Evolutionary conservation across 352 stramenopile species (phyloP), one percentile per base, ranked within the genome.

Genomic region (Pythium pyrilobum): DNA sequence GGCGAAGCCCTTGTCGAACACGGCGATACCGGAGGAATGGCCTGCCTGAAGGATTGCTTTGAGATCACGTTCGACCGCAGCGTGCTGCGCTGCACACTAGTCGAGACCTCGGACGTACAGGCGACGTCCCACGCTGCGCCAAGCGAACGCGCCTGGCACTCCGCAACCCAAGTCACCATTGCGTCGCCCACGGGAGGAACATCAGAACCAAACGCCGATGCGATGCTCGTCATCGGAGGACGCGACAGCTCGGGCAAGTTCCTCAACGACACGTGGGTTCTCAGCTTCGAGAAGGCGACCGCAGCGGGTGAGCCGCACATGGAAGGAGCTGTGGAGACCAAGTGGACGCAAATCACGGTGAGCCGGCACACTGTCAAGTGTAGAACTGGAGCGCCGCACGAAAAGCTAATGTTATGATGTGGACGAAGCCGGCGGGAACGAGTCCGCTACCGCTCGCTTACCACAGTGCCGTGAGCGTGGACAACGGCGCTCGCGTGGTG

Each of bases 401-500:
- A 27, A 27, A 7, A 23, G 7, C 6, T 43, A 18, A 43, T 5
- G 20, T 18, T 10, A 11, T 43, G 5, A 15, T 43, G 13, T 21
- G 23, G 5, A 8, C 18, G 45, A 42, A 86, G 62, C 70, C 74
- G 4, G 71, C 69, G 15, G 79, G 79, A 0, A 67, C 44, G 29
- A 79, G 71, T 32, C 77, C 79, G 31, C 44, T 85, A 0, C 74
- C 79, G 20, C 60, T 89, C 15, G 73, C 66, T 0, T 65, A 72
- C 16, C 79, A 89, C 45, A 66, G 59, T 39, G 72, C 64, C 16
- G 65, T 81, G 11, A 11, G 66, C 3, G 27, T 81, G 11, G 59
- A 69, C 2, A 60, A 74, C 32, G 62, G 69, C 1, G 44, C 52
- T 1, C 66, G 76, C 24, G 40, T 91, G 15, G 38, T 85, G 2